Evolutionary conservation across 2,329 filamentous ascomycete genomes (phyloP), one percentile per base, ranked within the genome.

Genomic region (Neonectria magnoliae): DNA sequence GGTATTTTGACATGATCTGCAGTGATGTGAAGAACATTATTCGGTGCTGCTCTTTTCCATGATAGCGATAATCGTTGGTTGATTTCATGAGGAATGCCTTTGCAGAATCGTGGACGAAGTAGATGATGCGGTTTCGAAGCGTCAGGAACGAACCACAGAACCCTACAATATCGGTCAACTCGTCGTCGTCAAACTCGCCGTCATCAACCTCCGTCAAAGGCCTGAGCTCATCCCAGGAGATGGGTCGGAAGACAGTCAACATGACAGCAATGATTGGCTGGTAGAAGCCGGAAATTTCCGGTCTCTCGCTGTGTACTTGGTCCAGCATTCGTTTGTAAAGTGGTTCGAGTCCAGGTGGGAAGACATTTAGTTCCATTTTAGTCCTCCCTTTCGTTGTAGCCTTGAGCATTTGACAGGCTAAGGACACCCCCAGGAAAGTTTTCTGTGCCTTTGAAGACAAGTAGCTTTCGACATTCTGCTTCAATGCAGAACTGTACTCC

Each of bases 21-120:
- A 83, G 62, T 6, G 80, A 83, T 20, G 65, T 71, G n/a, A 68
- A 73, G 58, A 80, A 77, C 8, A 84, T 76, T 0, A 6, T 7
- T 22, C 73, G 55, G 61, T 83, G 77, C 20, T 69, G 60, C 3
- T 71, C 44, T 29, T 61, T 50, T 11, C 56, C 41, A 4, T 78
- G 74, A 47, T 22, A 55, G 10, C 75, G 76, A 56, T 81, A 80
- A 67, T 33, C 68, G 48, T 51, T 60, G 22, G 11, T 53, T 57
- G 51, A 20, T 6, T 50, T 53, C 48, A 22, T 38, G 22, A 55
- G 57, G 48, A 63, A 64, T 6, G 83, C 81, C 66, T 82, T 81
- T 1, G 80, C 82, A 3, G 80, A 83, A 57, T 82, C 76, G 64
- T 84, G 80, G 1, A 84, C 73, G 65, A 82, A 78, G 57, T 72